phyloP scores from a whole-genome alignment of 2,329 filamentous ascomycete genomes.

The Pseudogymnoascus sp. region DNA sequence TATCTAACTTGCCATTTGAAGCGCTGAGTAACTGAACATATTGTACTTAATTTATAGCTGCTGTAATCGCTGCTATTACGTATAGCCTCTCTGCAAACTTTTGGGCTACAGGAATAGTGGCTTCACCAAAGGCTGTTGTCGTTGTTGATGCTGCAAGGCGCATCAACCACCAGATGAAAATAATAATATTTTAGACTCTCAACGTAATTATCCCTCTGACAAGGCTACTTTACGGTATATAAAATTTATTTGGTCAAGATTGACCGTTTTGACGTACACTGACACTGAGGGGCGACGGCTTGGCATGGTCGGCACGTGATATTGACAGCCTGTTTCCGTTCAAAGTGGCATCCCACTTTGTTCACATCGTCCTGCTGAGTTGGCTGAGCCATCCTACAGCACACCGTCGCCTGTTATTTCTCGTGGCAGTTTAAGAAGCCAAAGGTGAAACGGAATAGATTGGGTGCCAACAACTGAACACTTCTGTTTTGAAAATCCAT shows the following conservation, averaged over 20 bases:
- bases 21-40: no score
- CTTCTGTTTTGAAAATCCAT: background rate
- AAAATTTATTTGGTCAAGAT: background rate
- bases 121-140: background rate
- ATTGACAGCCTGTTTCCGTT: background rate
- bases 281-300: background rate
- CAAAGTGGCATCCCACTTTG: background rate
- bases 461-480: background rate
- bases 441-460: background rate
- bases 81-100: no score
- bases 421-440: background rate
- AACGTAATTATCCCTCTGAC: background rate
- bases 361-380: background rate
- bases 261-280: background rate
- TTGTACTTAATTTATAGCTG: no score
- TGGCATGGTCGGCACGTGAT: background rate
- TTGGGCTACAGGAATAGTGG: background rate
- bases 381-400: background rate
- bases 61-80: no score
- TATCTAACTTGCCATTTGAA: no score
- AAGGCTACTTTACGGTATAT: background rate
- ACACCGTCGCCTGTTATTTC: background rate
- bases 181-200: background rate
- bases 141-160: background rate
- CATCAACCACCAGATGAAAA: background rate